A percentile compares a stretch with the other conserved stretches of the same genome.
phyloP scores from a whole-genome alignment of 2,329 filamentous ascomycete genomes.

The Cercospora sesami region DNA sequence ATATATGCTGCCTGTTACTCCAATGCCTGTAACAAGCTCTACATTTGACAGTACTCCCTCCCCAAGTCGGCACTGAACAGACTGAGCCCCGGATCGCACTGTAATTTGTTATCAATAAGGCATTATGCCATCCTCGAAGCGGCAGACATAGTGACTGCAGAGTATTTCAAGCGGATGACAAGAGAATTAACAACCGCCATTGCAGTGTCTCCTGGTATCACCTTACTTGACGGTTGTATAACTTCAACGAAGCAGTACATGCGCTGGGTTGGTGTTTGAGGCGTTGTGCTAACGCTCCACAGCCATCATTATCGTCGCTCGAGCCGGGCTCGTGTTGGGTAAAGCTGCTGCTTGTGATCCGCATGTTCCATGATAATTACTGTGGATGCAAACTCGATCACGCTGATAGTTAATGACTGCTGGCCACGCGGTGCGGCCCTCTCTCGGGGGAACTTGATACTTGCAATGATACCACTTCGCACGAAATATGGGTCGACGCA shows the following conservation, averaged over 20 bases:
- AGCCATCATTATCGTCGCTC: neutral
- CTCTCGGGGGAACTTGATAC: neutral
- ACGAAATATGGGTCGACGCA: neutral
- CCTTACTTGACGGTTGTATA: neutral
- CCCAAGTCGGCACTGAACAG: neutral
- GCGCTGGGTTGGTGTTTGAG: neutral
- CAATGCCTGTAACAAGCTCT: neutral
- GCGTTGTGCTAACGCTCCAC: neutral
- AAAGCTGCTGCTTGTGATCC: neutral
- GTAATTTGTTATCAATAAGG: no score
- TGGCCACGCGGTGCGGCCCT: neutral
- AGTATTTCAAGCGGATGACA: neutral
- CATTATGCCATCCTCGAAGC: neutral
- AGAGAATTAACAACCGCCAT: neutral
- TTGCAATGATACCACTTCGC: neutral
- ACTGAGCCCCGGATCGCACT: no score
- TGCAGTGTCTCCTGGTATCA: neutral
- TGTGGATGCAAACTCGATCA: neutral
- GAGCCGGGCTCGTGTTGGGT: neutral
- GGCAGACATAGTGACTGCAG: neutral
- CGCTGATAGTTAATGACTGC: neutral
- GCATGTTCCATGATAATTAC: neutral
- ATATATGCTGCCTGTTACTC: neutral
- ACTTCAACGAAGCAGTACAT: neutral
- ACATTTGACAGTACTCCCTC: neutral